Evolutionary conservation across 1,139 yeast species (phyloP).

Genomic region (Candida sojae): DNA sequence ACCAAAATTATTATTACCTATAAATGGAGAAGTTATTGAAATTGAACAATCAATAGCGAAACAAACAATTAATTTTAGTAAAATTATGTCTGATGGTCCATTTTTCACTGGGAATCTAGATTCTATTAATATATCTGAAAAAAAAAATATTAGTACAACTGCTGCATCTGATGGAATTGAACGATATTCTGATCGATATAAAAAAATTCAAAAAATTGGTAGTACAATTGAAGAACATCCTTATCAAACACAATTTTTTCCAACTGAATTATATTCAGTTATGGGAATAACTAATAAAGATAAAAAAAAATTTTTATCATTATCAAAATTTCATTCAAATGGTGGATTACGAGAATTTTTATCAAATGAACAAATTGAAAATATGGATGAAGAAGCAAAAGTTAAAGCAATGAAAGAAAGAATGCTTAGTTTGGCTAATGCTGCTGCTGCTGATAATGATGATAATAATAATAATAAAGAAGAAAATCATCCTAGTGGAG

Average conservation of each 20-base stretch:
- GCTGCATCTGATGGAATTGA: conserved; percentile 57
- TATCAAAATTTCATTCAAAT: conserved; percentile 49
- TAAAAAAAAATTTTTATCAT: conserved; percentile 51
- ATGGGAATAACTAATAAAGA: conserved; percentile 67
- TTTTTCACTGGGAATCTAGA: conserved; percentile 64
- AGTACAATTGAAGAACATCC: conserved; percentile 84
- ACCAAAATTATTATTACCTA: conserved; percentile 56
- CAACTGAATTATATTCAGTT: conserved; percentile 73
- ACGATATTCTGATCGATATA: conserved; percentile 73
- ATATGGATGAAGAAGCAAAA: conserved; percentile 20
- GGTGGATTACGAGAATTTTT: conserved; percentile 47
- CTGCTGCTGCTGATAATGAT: conserved; percentile 46
- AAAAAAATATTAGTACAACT: conserved; percentile 19
- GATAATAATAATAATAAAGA: conserved; percentile 38
- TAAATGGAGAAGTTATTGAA: conserved; percentile 61
- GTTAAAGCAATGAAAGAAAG: conserved; percentile 56
- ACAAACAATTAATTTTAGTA: conserved; percentile 61
- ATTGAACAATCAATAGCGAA: conserved; percentile 63
- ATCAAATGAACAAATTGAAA: conserved; percentile 25
- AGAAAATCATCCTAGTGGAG: conserved; percentile 40
- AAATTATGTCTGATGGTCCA: conserved; percentile 69
- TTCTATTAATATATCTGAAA: conserved; percentile 10
- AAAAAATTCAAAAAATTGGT: conserved; percentile 74
- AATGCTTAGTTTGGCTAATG: conserved; percentile 63
- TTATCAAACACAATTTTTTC: conserved; percentile 69